Base-by-base conservation (phyloP, 345 rosid species). In the Boechera divaricarpa region DNA sequence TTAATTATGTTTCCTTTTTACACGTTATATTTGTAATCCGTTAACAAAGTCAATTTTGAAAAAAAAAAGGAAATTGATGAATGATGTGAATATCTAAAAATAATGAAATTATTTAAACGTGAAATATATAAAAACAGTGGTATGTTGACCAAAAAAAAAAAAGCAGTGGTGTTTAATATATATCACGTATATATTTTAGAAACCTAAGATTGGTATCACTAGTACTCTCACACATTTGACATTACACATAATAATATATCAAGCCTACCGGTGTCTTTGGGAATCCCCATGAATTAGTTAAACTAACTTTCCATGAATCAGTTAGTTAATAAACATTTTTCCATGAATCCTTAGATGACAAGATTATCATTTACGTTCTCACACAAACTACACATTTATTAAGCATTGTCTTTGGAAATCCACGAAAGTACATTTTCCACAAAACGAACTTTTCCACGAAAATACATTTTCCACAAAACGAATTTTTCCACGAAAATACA, bases 351-450 rank as follows among this genome's bases (percentile, higher is more conserved):
- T 65, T 58, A 44, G 39, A 64, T 42, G 58, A 28, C 57, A 54
- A 53, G 9, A 65, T 15, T 31, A 31, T 42, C 45, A 41, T 18
- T 35, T 13, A n/a, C 7, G 15, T 26, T n/a, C 51, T 15, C 52
- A 7, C 29, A 28, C 13, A 39, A 3, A 39, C 13, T 52, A 16
- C 15, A 32, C 9, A 11, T 49, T 7, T 11, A 26, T 21, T 33
- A 59, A 69, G 63, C 33, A 35, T 60, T 33, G 35, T 28, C 39
- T 15, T 28, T 11, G 16, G 15, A 33, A 58, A 32, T 41, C 44
- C 74, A 57, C 6, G 56, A n/a, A 55, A 28, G 10, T 32, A 47
- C 28, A 64, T 47, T 9, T 65, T 65, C 70, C 56, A 59, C 48
- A 36, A 35, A 47, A 29, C 0, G 16, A 59, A 26, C 57, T 6